Evolutionary conservation across 129 eudicot species (phyloP).

Genomic region (Centrapalus pauciflorus): DNA sequence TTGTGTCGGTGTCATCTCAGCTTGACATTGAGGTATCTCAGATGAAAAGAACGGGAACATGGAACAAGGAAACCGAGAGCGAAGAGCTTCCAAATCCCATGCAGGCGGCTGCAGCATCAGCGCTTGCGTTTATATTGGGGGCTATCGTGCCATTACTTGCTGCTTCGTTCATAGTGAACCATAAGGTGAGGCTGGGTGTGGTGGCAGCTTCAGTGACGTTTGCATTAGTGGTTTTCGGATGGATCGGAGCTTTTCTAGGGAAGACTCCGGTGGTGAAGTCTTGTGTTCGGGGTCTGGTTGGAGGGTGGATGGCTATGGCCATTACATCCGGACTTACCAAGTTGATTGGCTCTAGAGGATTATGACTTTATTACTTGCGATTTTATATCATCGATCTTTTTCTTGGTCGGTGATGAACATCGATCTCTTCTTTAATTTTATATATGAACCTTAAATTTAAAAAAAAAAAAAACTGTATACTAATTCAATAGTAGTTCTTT

Average conservation of each 20-base stretch:
- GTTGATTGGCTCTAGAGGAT: slow-evolving; percentile 30
- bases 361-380: slow-evolving; percentile 12
- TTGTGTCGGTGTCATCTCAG: slow-evolving; percentile 31
- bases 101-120: slow-evolving; percentile 42
- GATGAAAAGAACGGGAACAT: slow-evolving; percentile 8
- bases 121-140: slow-evolving; percentile 31
- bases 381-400: too few species aligned
- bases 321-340: slow-evolving; percentile 34
- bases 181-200: slow-evolving; percentile 26
- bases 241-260: slow-evolving; percentile 35
- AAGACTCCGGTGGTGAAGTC: slow-evolving; percentile 33
- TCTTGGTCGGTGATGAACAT: not conserved
- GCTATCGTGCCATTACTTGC: slow-evolving; percentile 39
- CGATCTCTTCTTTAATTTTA: not conserved
- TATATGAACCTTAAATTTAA: not conserved
- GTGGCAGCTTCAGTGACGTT: slow-evolving; percentile 36
- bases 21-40: slow-evolving; percentile 31
- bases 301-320: slow-evolving; percentile 49
- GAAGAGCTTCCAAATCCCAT: slow-evolving; percentile 30
- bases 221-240: slow-evolving; percentile 30
- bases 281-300: slow-evolving; percentile 28
- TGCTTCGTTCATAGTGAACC: slow-evolving; percentile 30
- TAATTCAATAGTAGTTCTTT: not conserved
- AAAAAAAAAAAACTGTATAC: too few species aligned
- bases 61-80: slow-evolving; percentile 6